Evolutionary conservation across 768 basidiomycete species (phyloP).

Genomic region (Collybia nuda): DNA sequence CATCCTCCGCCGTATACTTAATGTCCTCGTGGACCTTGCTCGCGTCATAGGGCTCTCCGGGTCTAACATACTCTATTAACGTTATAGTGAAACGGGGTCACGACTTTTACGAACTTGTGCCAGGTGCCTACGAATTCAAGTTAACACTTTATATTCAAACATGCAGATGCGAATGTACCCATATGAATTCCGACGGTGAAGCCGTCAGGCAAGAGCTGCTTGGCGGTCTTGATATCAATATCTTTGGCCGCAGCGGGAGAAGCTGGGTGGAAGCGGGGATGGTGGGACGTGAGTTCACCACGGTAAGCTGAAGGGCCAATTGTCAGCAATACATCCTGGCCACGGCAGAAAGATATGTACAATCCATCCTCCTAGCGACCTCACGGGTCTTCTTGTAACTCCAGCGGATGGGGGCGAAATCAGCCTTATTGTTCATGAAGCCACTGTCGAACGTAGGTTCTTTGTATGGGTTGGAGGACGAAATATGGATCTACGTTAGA

Average conservation of each 20-base stretch:
- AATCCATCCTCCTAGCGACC: constrained; percentile 70
- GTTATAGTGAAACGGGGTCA: not conserved
- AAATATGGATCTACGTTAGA: constrained; percentile 54
- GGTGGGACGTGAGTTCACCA: constrained; percentile 70
- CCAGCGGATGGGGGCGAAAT: constrained; percentile 76
- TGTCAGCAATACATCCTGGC: not conserved
- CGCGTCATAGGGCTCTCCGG: constrained; percentile 52
- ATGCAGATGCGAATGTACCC: constrained; percentile 34
- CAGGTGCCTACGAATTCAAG: constrained; percentile 38
- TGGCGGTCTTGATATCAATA: constrained; percentile 69
- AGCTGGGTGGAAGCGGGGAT: constrained; percentile 72
- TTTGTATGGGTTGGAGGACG: constrained; percentile 57
- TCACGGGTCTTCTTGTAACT: constrained; percentile 78
- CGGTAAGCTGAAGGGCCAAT: constrained; percentile 49
- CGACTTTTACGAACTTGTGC: constrained; percentile 37
- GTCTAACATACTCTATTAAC: constrained; percentile 22
- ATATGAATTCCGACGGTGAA: constrained; percentile 74
- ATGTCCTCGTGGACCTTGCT: constrained; percentile 63
- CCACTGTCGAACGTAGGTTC: constrained; percentile 69
- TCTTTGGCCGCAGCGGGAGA: constrained; percentile 60
- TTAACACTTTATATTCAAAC: not conserved
- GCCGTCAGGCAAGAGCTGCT: constrained; percentile 55
- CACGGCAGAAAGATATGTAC: constrained; percentile 25
- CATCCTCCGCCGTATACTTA: constrained; percentile 66
- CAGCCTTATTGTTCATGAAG: constrained; percentile 81